Evolutionary conservation across 805 yeast species (phyloP).

Genomic region (Nakazawaea holstii): DNA sequence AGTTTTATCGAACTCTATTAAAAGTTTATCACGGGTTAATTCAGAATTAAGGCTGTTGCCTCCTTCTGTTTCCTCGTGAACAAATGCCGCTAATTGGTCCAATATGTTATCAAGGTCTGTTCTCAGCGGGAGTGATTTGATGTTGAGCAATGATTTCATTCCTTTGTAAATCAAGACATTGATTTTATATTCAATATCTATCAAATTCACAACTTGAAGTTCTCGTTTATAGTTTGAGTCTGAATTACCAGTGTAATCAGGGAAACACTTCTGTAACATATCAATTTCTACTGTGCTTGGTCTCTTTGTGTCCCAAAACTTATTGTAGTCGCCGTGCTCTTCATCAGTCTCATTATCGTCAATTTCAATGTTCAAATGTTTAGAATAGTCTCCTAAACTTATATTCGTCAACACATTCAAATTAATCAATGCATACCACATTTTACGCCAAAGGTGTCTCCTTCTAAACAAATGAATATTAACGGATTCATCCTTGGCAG

Average conservation of each 20-base stretch:
- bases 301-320: slow-evolving; percentile 31
- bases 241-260: slow-evolving; percentile 21
- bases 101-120: slow-evolving; percentile 22
- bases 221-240: slow-evolving; percentile 25
- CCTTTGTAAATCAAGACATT: slow-evolving; percentile 37
- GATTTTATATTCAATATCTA: slow-evolving; percentile 39
- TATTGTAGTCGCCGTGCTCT: slow-evolving; percentile 25
- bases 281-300: slow-evolving; percentile 34
- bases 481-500: slow-evolving; percentile 18
- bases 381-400: slow-evolving; percentile 31
- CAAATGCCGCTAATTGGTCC: slow-evolving; percentile 16
- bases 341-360: slow-evolving; percentile 21
- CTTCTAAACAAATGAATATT: slow-evolving; percentile 25
- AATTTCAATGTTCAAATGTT: slow-evolving; percentile 29
- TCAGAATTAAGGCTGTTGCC: neutral
- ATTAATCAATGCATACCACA: slow-evolving; percentile 30
- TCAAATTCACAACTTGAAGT: slow-evolving; percentile 40
- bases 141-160: slow-evolving; percentile 30
- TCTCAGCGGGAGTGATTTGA: slow-evolving; percentile 29
- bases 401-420: slow-evolving; percentile 28
- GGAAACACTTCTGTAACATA: slow-evolving; percentile 27
- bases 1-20: slow-evolving; percentile 16
- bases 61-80: slow-evolving; percentile 8
- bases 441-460: slow-evolving; percentile 34
- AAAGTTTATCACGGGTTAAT: slow-evolving; percentile 14